Evolutionary conservation across 306 rosid genomes (phyloP), one percentile per base, ranked within the genome.

Genomic region (Gillenia trifoliata): DNA sequence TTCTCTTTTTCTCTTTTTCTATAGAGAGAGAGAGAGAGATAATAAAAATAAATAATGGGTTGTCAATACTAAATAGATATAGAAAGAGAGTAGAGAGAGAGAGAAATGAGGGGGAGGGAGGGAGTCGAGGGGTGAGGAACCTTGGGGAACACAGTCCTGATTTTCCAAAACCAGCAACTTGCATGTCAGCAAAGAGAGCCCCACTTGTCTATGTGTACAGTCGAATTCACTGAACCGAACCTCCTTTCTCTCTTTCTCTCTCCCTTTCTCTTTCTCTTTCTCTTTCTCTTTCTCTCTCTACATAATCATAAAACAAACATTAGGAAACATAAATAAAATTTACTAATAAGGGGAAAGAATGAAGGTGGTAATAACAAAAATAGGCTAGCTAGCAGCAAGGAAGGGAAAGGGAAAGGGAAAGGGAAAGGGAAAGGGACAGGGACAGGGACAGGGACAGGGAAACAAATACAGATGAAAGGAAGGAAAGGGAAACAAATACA

Each of bases 81-180:
- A n/a, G n/a, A n/a, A n/a, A n/a, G n/a, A n/a, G n/a, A n/a, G n/a
- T n/a, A n/a, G n/a, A n/a, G n/a, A n/a, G 70, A 11, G 19, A 25
- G 8, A 12, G 15, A 23, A 23, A 20, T 17, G 54, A 13, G n/a
- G n/a, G n/a, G n/a, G n/a, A n/a, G n/a, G n/a, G n/a, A n/a, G 16
- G 25, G n/a, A 40, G 86, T 65, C 73, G 19, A 85, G 83, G 86
- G 86, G 89, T 29, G 79, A 68, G 28, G 89, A 80, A 85, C 86
- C 89, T 85, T 71, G 86, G 85, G 82, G 67, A 81, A 74, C 70
- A 71, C 81, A 22, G 38, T 64, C 75, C 77, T 80, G 68, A 17
- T n/a, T 85, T 82, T 85, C 81, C 34, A 68, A 76, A 82, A 75
- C 67, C 77, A 47, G 77, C 80, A 80, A 74, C 34, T 85, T 75